Evolutionary conservation across 768 basidiomycete genomes (phyloP).

Genomic region (Phlebiopsis gigantea): DNA sequence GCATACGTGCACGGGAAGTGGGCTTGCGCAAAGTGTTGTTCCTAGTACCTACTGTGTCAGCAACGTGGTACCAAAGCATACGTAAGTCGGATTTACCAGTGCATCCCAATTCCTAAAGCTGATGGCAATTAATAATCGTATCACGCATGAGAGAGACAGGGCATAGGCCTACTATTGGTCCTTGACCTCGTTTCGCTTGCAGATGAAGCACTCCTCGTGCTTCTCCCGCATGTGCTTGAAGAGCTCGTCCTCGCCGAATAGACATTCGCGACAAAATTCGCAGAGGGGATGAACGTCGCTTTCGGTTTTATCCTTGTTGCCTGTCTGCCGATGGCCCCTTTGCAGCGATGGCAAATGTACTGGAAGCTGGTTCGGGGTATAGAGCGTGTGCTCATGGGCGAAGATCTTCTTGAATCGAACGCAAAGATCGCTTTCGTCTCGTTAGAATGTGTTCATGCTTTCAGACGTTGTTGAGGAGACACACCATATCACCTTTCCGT

Average conservation of each 20-base stretch:
- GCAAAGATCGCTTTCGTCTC: constrained; percentile 66
- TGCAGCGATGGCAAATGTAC: constrained; percentile 73
- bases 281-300: constrained; percentile 76
- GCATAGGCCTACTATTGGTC: constrained; percentile 86
- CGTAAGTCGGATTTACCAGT: constrained; percentile 39
- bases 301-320: constrained; percentile 52
- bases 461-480: constrained; percentile 18
- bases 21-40: constrained; percentile 65
- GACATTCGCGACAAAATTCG: constrained; percentile 89
- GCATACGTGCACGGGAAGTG: constrained; percentile 78
- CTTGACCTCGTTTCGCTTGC: constrained; percentile 72
- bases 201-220: constrained; percentile 97
- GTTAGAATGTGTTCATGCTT: neutral
- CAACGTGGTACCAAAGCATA: neutral
- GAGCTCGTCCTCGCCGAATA: constrained; percentile 91
- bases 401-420: constrained; percentile 91
- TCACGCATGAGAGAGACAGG: neutral
- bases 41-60: constrained; percentile 31
- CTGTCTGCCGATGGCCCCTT: constrained; percentile 28
- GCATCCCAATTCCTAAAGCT: constrained; percentile 80
- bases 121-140: neutral
- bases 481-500: constrained; percentile 80
- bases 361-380: constrained; percentile 57
- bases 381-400: constrained; percentile 88
- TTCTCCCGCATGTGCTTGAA: constrained; percentile 87